A percentile compares a stretch with the other conserved stretches of the same genome.
These are phyloP conservation scores for Solanum sitiens DNA, from an alignment of 257 asterid species.

Conservation along the genomic window DNA sequence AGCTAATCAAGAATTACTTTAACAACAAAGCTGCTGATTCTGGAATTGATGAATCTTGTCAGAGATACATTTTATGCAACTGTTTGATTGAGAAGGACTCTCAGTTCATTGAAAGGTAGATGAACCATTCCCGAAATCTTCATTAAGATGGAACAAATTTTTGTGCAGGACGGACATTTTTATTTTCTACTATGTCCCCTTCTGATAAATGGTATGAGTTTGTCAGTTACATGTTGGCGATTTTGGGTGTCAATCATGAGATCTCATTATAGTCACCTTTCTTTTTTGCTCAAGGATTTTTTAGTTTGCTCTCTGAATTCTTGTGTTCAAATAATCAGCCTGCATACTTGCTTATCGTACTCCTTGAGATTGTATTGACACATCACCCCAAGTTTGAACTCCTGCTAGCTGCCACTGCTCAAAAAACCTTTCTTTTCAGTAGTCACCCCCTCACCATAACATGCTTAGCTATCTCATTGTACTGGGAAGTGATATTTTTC, in stretches of 20 bases:
- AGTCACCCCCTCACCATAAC: background rate
- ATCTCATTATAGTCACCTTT: background rate
- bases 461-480: background rate
- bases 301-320: background rate
- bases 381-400: background rate
- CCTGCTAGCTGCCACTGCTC: background rate
- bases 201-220: background rate
- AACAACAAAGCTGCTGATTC: slow-evolving; percentile 23
- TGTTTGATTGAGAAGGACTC: slow-evolving; percentile 31
- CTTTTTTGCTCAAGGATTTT: background rate
- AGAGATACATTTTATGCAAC: slow-evolving; percentile 20
- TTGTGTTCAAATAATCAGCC: background rate
- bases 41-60: slow-evolving; percentile 31
- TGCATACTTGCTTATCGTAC: background rate
- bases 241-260: background rate
- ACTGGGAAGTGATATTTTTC: background rate
- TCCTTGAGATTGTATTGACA: background rate
- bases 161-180: background rate
- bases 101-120: slow-evolving; percentile 40
- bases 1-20: slow-evolving; percentile 20
- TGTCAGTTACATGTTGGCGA: background rate
- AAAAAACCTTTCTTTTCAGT: background rate
- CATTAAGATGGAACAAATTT: background rate
- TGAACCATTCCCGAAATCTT: background rate
- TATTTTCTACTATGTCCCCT: background rate